Conservation (phyloP, 331 rosid species). For the Malus hybrid region DNA sequence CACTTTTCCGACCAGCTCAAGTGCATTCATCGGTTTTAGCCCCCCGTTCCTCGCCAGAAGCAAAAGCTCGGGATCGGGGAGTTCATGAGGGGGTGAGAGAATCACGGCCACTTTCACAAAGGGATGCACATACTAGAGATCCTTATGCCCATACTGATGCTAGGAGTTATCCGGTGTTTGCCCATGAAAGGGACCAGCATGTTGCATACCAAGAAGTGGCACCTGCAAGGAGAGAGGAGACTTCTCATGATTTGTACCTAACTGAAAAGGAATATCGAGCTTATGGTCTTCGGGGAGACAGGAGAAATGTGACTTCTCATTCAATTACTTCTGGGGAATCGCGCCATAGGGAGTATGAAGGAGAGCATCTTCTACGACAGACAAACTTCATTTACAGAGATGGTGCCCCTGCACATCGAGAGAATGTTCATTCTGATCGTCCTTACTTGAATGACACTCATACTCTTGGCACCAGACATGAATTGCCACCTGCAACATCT, state of each 20-base stretch:
- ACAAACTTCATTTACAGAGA: conserved; percentile 29
- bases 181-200: conserved; percentile 41
- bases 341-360: conserved; percentile 45
- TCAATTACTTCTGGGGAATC: conserved; percentile 19
- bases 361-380: conserved; percentile 36
- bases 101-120: conserved; percentile 19
- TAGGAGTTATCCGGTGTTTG: conserved; percentile 16
- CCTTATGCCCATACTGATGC: conserved; percentile 17
- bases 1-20: conserved; percentile 61
- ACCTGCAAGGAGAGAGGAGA: conserved; percentile 27
- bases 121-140: conserved; percentile 29
- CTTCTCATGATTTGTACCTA: conserved; percentile 39
- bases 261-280: conserved; percentile 74
- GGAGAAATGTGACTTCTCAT: conserved; percentile 32
- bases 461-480: conserved; percentile 28
- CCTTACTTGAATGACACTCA: conserved; percentile 34
- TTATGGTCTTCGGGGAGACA: conserved; percentile 64
- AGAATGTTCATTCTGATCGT: conserved; percentile 26
- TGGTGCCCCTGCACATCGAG: conserved; percentile 28
- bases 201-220: conserved; percentile 8
- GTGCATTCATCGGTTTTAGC: conserved; percentile 26
- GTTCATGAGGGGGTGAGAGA: conserved; percentile 23
- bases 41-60: conserved; percentile 23
- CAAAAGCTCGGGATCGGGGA: conserved; percentile 29
- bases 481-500: conserved; percentile 18